These are phyloP conservation scores for Chaetomiaceae sp. DNA, from an alignment of 2,329 filamentous ascomycete species.

Conservation along the genomic window DNA sequence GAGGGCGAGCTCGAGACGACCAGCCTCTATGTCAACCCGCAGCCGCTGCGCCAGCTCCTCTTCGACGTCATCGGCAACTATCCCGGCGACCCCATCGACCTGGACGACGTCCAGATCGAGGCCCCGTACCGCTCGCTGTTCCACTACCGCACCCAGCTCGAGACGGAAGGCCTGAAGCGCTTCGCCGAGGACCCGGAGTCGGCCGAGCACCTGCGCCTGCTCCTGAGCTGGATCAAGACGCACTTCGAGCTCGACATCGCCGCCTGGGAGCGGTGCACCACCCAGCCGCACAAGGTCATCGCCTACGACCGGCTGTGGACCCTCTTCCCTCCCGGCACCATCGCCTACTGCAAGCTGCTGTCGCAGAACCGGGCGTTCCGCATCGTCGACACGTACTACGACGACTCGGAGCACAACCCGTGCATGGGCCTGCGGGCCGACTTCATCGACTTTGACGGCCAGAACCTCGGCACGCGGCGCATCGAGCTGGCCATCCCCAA, in stretches of 20 bases:
- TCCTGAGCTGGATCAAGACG: constrained; percentile 30
- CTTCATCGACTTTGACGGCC: constrained; percentile 36
- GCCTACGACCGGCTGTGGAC: constrained; percentile 23
- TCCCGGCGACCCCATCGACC: constrained; percentile 30
- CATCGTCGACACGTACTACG: constrained; percentile 25
- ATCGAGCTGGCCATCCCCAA: constrained; percentile 28
- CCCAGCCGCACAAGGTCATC: constrained; percentile 24
- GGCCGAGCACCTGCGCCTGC: constrained; percentile 26
- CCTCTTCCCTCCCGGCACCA: constrained; percentile 21
- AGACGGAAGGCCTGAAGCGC: constrained; percentile 25
- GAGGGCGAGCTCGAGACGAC: constrained; percentile 23
- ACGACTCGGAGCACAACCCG: constrained; percentile 16
- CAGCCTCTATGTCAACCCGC: constrained; percentile 29
- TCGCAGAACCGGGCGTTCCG: constrained; percentile 23
- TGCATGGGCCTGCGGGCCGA: constrained; percentile 23
- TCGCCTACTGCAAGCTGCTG: constrained; percentile 23
- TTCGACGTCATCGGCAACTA: constrained; percentile 28
- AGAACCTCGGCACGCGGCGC: constrained; percentile 30
- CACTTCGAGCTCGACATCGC: constrained; percentile 30
- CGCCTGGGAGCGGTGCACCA: constrained; percentile 27
- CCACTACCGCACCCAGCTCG: constrained; percentile 28
- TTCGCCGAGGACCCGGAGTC: constrained; percentile 30
- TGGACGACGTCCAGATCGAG: constrained; percentile 24
- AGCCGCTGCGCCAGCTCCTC: constrained; percentile 29
- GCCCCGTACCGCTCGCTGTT: constrained; percentile 29